Percentiles rank a stretch among this genome's conserved stretches.
Evolutionary conservation across 1,284 basidiomycete species (phyloP).

Genomic region (Naganishia albida): DNA sequence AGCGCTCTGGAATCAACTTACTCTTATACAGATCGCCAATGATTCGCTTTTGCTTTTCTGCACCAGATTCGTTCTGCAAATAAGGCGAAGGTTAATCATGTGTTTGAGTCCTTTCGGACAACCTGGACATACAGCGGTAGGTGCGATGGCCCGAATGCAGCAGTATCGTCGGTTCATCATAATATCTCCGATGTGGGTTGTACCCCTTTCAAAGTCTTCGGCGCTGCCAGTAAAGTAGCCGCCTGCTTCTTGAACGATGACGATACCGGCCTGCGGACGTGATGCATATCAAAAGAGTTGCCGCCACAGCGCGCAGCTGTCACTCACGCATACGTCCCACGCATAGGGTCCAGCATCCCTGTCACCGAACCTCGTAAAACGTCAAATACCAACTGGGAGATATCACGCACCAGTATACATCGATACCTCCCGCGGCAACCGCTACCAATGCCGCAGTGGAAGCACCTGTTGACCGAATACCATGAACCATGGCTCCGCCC

Average conservation of each 20-base stretch:
- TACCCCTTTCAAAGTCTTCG: conserved; percentile 52
- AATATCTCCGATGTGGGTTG: conserved; percentile 62
- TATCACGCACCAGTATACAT: conserved; percentile 64
- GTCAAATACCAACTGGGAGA: not conserved
- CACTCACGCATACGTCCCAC: conserved; percentile 78
- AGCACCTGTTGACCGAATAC: conserved; percentile 62
- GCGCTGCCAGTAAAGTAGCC: conserved; percentile 70
- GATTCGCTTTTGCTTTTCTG: conserved; percentile 74
- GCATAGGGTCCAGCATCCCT: conserved; percentile 59
- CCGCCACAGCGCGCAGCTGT: not conserved
- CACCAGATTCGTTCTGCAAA: conserved; percentile 60
- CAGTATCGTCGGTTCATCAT: conserved; percentile 72
- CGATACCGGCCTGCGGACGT: conserved; percentile 67
- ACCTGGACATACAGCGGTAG: conserved; percentile 14
- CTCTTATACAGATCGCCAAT: conserved; percentile 79
- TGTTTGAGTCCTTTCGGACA: not conserved
- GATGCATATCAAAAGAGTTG: not conserved
- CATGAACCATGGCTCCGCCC: conserved; percentile 84
- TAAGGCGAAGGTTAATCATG: conserved; percentile 1
- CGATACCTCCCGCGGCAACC: conserved; percentile 80
- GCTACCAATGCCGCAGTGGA: conserved; percentile 58
- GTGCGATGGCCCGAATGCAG: conserved; percentile 30
- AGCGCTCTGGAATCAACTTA: conserved; percentile 50
- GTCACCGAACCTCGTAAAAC: conserved; percentile 29
- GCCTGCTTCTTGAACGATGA: conserved; percentile 87